These are phyloP conservation scores for Rhizoclosmatium globosum DNA, from an alignment of 192 early-diverging fungal genomes.

Conservation along the genomic window DNA sequence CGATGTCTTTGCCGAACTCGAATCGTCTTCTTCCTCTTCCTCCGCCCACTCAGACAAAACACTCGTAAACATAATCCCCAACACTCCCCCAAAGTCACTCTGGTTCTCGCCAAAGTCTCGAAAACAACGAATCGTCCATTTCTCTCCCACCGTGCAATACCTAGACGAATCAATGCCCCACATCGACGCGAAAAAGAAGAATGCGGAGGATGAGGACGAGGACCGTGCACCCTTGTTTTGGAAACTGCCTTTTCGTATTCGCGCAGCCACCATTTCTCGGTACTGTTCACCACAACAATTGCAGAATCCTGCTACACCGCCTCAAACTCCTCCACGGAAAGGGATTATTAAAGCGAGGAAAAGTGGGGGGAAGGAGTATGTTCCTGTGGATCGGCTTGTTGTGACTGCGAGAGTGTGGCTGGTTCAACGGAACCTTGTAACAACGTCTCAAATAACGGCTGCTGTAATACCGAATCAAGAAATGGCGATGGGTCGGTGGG, in stretches of 20 bases:
- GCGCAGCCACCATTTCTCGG: background rate
- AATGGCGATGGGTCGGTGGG: background rate
- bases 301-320: background rate
- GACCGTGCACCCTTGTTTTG: background rate
- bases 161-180: background rate
- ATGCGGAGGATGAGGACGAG: background rate
- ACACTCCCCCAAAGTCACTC: background rate
- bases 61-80: background rate
- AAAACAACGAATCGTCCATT: background rate
- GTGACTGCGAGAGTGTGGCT: background rate
- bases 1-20: background rate
- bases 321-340: background rate
- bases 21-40: too few relatives aligned
- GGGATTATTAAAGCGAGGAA: background rate
- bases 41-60: background rate
- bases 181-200: background rate
- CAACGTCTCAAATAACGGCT: background rate
- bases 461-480: background rate
- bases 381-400: background rate
- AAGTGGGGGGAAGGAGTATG: background rate
- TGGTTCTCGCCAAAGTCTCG: background rate
- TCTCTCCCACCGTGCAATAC: background rate
- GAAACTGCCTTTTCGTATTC: background rate
- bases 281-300: background rate
- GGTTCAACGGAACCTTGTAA: background rate